Evolutionary conservation across 306 rosid genomes (phyloP), one percentile per base, ranked within the genome.

Genomic region (Gillenia trifoliata): DNA sequence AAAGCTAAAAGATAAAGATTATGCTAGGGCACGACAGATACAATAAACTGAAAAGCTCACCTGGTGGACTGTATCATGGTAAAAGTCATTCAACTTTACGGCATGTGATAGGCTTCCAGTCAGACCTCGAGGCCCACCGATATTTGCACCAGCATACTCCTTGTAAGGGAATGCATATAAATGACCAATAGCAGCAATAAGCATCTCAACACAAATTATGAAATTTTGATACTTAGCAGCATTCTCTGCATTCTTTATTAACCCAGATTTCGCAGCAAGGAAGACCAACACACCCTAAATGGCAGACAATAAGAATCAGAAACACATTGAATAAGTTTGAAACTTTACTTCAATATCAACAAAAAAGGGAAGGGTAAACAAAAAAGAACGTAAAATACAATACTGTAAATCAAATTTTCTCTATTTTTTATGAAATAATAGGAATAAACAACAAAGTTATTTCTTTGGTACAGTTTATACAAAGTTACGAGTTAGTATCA

Each of bases 61-160:
- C 93, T 95, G 99, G 87, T 92, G 98, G 75, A 92, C 98, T 1
- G 99, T 95, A 75, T 95, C 99, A 19, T 95, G 97, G 85, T 95
- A 95, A 73, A 95, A 90, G 81, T 95, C 99, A 68, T 92, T 95
- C 67, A 95, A 83, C 82, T 87, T 92, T 69, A 95, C 41, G 7
- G 99, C 99, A 74, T 95, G 99, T 64, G 92, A 86, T 68, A 95
- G 93, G 83, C 98, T 95, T 79, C 92, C 92, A 1, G 99, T 86
- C 78, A 95, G 71, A 84, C 90, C 91, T 68, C 75, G 85, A 41
- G 95, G 81, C 41, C 75, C 88, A 49, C 97, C 98, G 68, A 95
- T 89, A 78, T 92, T 95, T 73, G 99, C 99, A 70, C 99, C 99
- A 16, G 99, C 96, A 80, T 95, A 95, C 83, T 95, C 99, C 83